These are phyloP conservation scores for Silene latifolia DNA, from an alignment of 148 eudicot species.

Conservation along the genomic window DNA sequence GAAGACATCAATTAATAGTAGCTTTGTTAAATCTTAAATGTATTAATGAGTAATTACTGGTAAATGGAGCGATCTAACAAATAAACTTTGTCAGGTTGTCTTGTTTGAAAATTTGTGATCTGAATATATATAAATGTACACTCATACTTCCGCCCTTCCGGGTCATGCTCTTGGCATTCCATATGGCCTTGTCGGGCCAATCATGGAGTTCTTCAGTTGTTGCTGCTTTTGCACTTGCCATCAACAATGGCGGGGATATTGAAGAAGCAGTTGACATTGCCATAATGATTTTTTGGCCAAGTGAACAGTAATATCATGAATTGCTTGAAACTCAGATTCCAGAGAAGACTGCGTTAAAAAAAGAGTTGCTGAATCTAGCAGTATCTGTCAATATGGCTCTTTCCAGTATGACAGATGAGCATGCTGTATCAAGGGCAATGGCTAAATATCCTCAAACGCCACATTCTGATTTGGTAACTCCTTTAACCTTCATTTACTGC, in stretches of 20 bases:
- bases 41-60: neutral
- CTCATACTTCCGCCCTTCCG: constrained; percentile 40
- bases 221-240: constrained; percentile 72
- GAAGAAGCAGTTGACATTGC: constrained; percentile 63
- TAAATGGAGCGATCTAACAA: neutral
- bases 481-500: neutral
- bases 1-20: neutral
- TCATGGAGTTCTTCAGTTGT: constrained; percentile 68
- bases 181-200: constrained; percentile 53
- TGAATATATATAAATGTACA: neutral
- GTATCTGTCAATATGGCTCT: constrained; percentile 46
- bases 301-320: constrained; percentile 48
- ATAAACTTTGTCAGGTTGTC: neutral
- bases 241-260: constrained; percentile 81
- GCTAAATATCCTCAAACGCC: constrained; percentile 68
- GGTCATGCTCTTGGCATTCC: constrained; percentile 78
- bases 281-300: constrained; percentile 38
- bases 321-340: constrained; percentile 37
- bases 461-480: constrained; percentile 64
- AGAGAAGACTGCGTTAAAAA: constrained; percentile 26
- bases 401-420: constrained; percentile 56
- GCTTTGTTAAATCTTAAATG: neutral
- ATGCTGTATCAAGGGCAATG: constrained; percentile 67
- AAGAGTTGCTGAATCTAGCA: constrained; percentile 53
- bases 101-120: neutral